Percentiles rank a stretch among this genome's conserved stretches.
Conservation (phyloP, 495 filamentous ascomycete species). For the Daldinia grandis region DNA sequence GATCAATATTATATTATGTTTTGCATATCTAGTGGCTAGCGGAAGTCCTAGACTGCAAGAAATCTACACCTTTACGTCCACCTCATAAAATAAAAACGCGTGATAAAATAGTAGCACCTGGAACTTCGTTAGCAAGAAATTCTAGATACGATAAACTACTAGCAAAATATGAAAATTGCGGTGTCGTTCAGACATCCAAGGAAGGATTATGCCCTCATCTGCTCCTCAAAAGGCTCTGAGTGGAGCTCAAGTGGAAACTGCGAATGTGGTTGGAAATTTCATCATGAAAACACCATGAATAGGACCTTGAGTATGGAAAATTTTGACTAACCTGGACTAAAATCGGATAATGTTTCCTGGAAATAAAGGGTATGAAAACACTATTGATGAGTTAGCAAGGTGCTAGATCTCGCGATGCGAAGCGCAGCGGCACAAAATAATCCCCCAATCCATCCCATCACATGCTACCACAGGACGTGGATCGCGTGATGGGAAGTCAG, state of each 20-base stretch:
- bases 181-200: conserved; percentile 70
- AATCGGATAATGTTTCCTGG: neutral
- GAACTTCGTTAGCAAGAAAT: conserved; percentile 11
- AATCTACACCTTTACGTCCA: neutral
- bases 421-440: neutral
- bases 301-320: conserved; percentile 2
- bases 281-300: conserved; percentile 54
- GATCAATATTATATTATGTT: neutral
- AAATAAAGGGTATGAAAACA: neutral
- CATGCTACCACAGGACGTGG: neutral
- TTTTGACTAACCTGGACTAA: conserved; percentile 25
- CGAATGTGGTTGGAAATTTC: conserved; percentile 68
- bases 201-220: conserved; percentile 66
- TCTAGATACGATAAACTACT: neutral
- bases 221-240: conserved; percentile 63
- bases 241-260: conserved; percentile 74
- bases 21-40: neutral
- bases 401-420: neutral
- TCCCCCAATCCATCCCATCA: conserved; percentile 9
- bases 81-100: neutral
- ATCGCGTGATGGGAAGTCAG: conserved; percentile 63
- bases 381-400: conserved; percentile 18
- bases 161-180: conserved; percentile 4
- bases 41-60: no score
- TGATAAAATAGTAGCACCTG: neutral